Evolutionary conservation across 208 protist genomes (phyloP).

Genomic region (Herpetomonas muscarum): DNA sequence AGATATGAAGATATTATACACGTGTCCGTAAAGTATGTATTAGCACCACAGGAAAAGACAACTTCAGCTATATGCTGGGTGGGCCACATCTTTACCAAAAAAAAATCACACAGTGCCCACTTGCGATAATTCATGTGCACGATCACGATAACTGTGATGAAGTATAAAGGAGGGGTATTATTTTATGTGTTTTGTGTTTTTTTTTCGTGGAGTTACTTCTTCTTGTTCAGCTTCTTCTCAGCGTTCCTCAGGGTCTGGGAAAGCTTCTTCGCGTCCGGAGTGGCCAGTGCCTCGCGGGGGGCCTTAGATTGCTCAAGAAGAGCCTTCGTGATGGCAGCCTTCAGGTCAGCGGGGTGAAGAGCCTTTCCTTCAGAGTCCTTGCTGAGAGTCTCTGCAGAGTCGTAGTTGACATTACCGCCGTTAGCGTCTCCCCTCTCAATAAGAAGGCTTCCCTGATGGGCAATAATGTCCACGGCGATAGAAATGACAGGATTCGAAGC

Average conservation of each 20-base stretch:
- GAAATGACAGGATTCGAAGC: constrained; percentile 89
- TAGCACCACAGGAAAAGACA: too few species aligned
- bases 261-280: constrained; percentile 65
- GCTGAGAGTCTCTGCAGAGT: constrained; percentile 21
- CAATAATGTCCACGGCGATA: constrained; percentile 66
- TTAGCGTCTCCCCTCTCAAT: constrained; percentile 63
- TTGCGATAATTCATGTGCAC: too few species aligned
- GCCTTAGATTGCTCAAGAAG: constrained; percentile 35
- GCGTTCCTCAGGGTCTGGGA: constrained; percentile 50
- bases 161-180: too few species aligned
- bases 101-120: too few species aligned
- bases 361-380: constrained; percentile 60
- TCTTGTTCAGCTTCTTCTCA: constrained; percentile 82
- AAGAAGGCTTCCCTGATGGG: constrained; percentile 18
- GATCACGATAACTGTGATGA: too few species aligned
- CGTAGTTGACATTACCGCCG: constrained; percentile 57
- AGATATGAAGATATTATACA: too few species aligned
- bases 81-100: too few species aligned
- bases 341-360: constrained; percentile 92
- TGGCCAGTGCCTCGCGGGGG: constrained; percentile 36
- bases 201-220: constrained; percentile 42
- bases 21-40: too few species aligned
- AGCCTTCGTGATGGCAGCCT: constrained; percentile 75
- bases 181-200: too few species aligned
- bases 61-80: too few species aligned